These are phyloP conservation scores for Neurospora cerealis DNA, from an alignment of 495 filamentous ascomycete genomes.

Conservation along the genomic window DNA sequence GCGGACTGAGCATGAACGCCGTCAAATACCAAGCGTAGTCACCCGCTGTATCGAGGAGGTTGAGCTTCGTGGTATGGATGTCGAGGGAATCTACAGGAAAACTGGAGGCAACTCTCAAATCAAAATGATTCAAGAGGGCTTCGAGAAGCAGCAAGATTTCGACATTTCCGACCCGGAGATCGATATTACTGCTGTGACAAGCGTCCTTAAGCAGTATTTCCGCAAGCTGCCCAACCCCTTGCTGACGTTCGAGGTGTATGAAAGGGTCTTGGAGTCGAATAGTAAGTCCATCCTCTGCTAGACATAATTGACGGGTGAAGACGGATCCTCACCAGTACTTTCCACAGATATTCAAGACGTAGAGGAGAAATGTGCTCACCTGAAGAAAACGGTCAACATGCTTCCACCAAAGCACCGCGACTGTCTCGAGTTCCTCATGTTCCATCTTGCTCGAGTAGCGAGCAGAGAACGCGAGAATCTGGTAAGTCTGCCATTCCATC, in stretches of 20 bases:
- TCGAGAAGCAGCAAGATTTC: conserved; percentile 72
- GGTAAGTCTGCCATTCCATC: conserved; percentile 24
- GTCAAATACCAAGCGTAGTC: conserved; percentile 81
- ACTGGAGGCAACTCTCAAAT: conserved; percentile 82
- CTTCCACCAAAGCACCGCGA: conserved; percentile 77
- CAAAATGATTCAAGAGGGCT: conserved; percentile 78
- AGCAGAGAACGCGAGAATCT: conserved; percentile 71
- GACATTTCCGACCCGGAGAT: conserved; percentile 90
- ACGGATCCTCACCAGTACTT: neutral
- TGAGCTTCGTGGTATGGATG: conserved; percentile 91
- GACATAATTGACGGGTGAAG: neutral
- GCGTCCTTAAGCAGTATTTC: conserved; percentile 95
- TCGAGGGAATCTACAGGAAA: conserved; percentile 97
- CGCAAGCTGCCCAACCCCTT: conserved; percentile 84
- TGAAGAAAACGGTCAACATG: conserved; percentile 61
- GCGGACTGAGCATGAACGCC: conserved; percentile 80
- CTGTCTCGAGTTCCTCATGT: conserved; percentile 85
- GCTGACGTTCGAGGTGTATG: conserved; percentile 88
- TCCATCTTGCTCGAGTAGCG: conserved; percentile 87
- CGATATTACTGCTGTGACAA: conserved; percentile 95
- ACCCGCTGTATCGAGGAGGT: conserved; percentile 96
- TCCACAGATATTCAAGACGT: conserved; percentile 38
- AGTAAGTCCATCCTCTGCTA: conserved; percentile 28
- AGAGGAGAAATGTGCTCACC: conserved; percentile 51
- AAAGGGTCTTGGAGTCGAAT: conserved; percentile 71